Evolutionary conservation across 2,329 filamentous ascomycete species (phyloP), one percentile per base, ranked within the genome.

Genomic region (Balansia obtecta): DNA sequence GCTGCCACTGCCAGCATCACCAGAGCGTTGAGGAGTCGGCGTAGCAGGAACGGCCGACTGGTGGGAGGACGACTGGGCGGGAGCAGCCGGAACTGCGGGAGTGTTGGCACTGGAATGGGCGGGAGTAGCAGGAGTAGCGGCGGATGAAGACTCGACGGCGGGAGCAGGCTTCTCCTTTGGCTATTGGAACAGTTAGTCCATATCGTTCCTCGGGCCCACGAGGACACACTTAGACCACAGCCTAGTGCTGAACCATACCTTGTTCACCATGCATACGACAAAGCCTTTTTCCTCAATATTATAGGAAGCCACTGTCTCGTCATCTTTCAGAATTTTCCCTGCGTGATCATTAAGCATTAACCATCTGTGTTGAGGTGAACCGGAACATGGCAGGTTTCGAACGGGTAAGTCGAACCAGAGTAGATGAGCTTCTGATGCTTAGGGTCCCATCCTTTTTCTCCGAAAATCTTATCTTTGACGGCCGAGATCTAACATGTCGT

Each of bases 281-380:
- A 97, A 98, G 38, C 93, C 93, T 77, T 97, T 98, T 79, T 97
- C 93, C 71, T 98, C 91, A 56, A 98, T 97, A 71, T 88, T 95
- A 75, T 97, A 97, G 40, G 87, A 90, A 69, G 89, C 88, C 60
- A 98, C 86, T 2, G 90, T 95, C 65, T 96, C 93, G 55, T 89
- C 88, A 85, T 98, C 91, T 71, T 96, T 91, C 57, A 98, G 75
- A 61, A 98, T 97, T 76, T 98, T 98, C 73, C 93, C 90, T 96
- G 60, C 51, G 30, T 11, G 22, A 52, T 6, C 27, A 27, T 27
- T 5, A 27, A 27, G 1, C n/a, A 56, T 61, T 52, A 63, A n/a
- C 46, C 51, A 30, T 45, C 18, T 61, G 46, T 47, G 27, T 33
- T 22, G 30, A 37, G 30, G 46, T 8, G 32, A 46, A 12, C 41